Conservation (phyloP, 2,329 filamentous ascomycete species). For the Apiospora aurea region DNA sequence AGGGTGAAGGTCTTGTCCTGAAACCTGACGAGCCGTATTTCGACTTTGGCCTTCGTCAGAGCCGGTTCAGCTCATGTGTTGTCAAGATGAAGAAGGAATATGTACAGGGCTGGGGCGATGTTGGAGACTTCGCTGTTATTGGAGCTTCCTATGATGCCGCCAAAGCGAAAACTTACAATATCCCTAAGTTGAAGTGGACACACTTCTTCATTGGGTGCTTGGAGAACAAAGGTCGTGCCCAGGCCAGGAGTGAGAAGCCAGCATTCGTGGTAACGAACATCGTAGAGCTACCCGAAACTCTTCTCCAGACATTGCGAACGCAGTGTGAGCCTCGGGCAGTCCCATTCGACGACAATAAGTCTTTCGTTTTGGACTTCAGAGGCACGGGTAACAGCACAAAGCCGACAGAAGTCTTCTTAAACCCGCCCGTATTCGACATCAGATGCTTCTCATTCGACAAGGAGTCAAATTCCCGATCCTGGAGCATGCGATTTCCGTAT, state of each 20-base stretch:
- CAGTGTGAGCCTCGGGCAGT: conserved; percentile 55
- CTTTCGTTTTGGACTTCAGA: conserved; percentile 56
- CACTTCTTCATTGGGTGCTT: conserved; percentile 83
- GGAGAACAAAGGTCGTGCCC: conserved; percentile 68
- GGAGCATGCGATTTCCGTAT: conserved; percentile 77
- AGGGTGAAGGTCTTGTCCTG: conserved; percentile 81
- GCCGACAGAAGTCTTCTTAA: conserved; percentile 65
- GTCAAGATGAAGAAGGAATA: conserved; percentile 94
- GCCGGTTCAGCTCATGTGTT: conserved; percentile 51
- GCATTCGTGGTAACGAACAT: conserved; percentile 72
- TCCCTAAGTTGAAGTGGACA: conserved; percentile 72
- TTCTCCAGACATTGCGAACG: conserved; percentile 58
- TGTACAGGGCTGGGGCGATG: conserved; percentile 77
- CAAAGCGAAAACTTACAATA: conserved; percentile 62
- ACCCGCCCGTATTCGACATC: conserved; percentile 80
- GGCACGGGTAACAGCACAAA: conserved; percentile 50
- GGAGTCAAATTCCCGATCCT: conserved; percentile 71
- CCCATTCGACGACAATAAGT: conserved; percentile 45
- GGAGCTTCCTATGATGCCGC: conserved; percentile 75
- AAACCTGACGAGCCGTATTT: conserved; percentile 86
- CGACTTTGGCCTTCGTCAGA: conserved; percentile 48
- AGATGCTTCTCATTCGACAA: conserved; percentile 83
- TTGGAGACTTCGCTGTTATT: conserved; percentile 82
- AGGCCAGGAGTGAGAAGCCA: conserved; percentile 59
- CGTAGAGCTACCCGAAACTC: conserved; percentile 60